Conservation (phyloP, 805 yeast species). For the Candida ponderosae region DNA sequence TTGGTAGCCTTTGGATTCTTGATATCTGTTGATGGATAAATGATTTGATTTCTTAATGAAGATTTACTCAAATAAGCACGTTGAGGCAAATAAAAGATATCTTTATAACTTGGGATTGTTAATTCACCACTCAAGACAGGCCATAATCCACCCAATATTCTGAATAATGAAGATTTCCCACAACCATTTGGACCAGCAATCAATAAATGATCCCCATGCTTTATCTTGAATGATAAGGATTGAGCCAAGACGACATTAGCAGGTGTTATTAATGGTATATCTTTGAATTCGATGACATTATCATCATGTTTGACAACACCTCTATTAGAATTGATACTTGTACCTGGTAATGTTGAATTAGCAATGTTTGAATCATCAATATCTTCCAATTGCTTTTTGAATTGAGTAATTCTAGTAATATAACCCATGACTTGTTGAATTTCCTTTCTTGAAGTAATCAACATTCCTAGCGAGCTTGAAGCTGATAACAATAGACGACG, state of each 20-base stretch:
- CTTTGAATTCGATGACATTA: slow-evolving; percentile 56
- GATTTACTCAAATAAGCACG: slow-evolving; percentile 68
- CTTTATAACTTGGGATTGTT: slow-evolving; percentile 54
- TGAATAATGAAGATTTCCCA: slow-evolving; percentile 87
- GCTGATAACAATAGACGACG: slow-evolving; percentile 77
- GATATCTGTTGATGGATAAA: slow-evolving; percentile 71
- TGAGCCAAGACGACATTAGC: slow-evolving; percentile 66
- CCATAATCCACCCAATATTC: slow-evolving; percentile 92
- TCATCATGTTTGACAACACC: slow-evolving; percentile 38
- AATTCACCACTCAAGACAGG: slow-evolving; percentile 56
- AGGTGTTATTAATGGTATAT: slow-evolving; percentile 83
- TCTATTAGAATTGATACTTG: slow-evolving; percentile 7
- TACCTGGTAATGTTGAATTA: slow-evolving; percentile 8
- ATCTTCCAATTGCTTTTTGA: slow-evolving; percentile 54
- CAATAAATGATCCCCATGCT: slow-evolving; percentile 76
- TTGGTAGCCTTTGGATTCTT: slow-evolving; percentile 41
- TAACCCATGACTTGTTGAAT: slow-evolving; percentile 80
- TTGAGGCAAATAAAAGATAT: slow-evolving; percentile 86
- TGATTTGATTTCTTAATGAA: slow-evolving; percentile 77
- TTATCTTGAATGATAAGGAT: slow-evolving; percentile 60
- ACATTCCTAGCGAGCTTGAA: slow-evolving; percentile 80
- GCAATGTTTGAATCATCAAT: slow-evolving; percentile 26
- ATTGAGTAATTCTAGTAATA: slow-evolving; percentile 63
- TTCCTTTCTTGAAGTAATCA: slow-evolving; percentile 78
- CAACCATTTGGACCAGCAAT: slow-evolving; percentile 96